Evolutionary conservation across 495 filamentous ascomycete genomes (phyloP), one percentile per base, ranked within the genome.

Genomic region (Xylaria cubensis): DNA sequence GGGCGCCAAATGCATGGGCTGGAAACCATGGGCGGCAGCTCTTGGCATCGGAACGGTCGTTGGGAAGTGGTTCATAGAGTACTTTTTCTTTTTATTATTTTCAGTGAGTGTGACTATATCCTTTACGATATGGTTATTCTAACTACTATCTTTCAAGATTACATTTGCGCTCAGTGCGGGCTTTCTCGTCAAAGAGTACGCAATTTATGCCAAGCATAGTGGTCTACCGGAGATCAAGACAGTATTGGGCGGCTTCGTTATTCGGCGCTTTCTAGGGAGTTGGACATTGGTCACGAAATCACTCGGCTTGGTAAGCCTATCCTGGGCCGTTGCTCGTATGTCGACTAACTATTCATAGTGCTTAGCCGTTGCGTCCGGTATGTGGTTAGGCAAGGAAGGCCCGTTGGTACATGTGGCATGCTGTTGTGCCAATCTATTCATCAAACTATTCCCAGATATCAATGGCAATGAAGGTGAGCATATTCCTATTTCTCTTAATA

Each of bases 191-290:
- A 90, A 91, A 74, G 86, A 88, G 62, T 99, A 94, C 82, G 93
- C 95, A 15, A 85, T 92, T 12, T 94, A 97, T 82, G 96, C 96
- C 50, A 94, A 92, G 77, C 97, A 98, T 75, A 97, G 94, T 79
- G 96, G 96, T 77, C 98, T 99, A 73, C 95, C 96, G 9, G 96
- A 99, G 82, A 97, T 99, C 74, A 99, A 99, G 84, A 98, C 96
- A 13, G 90, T 99, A 0, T 84, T 99, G 70, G 96, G 96, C 17
- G 96, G 96, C 26, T 98, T 97, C 83, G 90, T 99, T 12, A 98
- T 99, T 69, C 88, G 91, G 67, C 89, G 91, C 77, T 98, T 99
- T 74, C 88, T 99, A 87, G 94, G 96, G 7, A 82, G 87, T n/a
- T 97, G 95, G 95, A 98, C 95, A 0, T 84, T 99, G 75, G 80